A percentile compares a stretch with the other conserved stretches of the same genome.
Conservation (phyloP, 139 green algal species). For the Mesostigma viride region DNA sequence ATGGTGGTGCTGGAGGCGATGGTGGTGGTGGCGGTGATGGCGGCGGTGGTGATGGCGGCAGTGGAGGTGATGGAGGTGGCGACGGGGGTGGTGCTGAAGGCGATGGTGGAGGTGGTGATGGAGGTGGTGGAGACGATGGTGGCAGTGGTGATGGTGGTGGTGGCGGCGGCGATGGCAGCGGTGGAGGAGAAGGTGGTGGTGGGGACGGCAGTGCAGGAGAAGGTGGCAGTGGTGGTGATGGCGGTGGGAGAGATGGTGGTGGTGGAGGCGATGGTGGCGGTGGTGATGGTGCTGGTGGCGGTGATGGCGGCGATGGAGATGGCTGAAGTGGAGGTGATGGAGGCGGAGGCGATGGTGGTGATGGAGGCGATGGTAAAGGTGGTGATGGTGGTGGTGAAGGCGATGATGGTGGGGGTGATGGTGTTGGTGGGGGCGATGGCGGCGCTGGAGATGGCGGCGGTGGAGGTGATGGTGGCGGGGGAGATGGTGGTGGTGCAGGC, state of each 20-base stretch:
- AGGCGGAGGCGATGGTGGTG: too few species aligned
- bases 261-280: background rate
- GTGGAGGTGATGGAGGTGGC: background rate
- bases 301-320: too few species aligned
- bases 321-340: too few species aligned
- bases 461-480: too few species aligned
- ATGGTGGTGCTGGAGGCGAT: background rate
- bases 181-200: background rate
- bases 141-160: background rate
- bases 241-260: background rate
- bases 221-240: background rate
- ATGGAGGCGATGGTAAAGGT: too few species aligned
- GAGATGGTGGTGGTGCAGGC: too few species aligned
- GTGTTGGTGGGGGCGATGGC: background rate
- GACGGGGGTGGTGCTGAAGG: background rate
- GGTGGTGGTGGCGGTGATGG: background rate
- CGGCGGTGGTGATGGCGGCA: background rate
- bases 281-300: too few species aligned
- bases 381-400: too few species aligned
- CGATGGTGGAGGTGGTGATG: background rate
- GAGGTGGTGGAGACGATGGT: background rate
- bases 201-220: background rate
- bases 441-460: too few species aligned
- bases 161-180: background rate
- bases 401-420: too few species aligned